phyloP scores from a whole-genome alignment of 345 rosid genomes.

The Arabis hirsuta region DNA sequence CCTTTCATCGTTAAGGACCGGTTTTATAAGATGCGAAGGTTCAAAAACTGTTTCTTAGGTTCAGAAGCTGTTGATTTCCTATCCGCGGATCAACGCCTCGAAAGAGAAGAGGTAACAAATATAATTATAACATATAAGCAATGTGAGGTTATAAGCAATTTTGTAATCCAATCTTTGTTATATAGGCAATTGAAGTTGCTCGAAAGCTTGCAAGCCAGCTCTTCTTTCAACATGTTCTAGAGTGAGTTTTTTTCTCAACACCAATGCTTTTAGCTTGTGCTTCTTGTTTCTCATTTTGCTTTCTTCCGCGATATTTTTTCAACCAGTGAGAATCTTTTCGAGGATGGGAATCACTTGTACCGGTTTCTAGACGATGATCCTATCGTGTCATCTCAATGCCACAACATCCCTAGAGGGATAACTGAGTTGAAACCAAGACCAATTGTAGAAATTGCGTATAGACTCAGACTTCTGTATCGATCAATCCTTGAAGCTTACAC shows the following conservation, averaged over 20 bases:
- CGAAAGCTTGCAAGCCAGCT: conserved; percentile 74
- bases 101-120: conserved; percentile 68
- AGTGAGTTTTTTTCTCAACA: conserved; percentile 53
- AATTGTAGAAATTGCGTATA: conserved; percentile 64
- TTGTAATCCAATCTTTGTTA: neutral
- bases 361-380: conserved; percentile 83
- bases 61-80: conserved; percentile 80
- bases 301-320: conserved; percentile 26
- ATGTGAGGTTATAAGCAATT: neutral
- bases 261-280: conserved; percentile 4
- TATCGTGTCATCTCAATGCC: conserved; percentile 70
- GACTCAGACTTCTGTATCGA: conserved; percentile 63
- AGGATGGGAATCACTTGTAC: conserved; percentile 83
- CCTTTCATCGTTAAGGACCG: conserved; percentile 69
- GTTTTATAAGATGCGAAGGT: conserved; percentile 78
- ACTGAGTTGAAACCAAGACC: conserved; percentile 76
- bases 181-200: conserved; percentile 81
- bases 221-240: conserved; percentile 73
- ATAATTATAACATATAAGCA: conserved; percentile 7
- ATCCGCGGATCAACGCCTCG: conserved; percentile 66
- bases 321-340: conserved; percentile 78
- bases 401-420: conserved; percentile 83
- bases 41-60: conserved; percentile 72
- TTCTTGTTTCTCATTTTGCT: conserved; percentile 14
- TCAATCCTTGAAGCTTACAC: conserved; percentile 80